A percentile compares a stretch with the other conserved stretches of the same genome.
Conservation (phyloP, 2,329 filamentous ascomycete species). For the Aquanectria penicillioides region DNA sequence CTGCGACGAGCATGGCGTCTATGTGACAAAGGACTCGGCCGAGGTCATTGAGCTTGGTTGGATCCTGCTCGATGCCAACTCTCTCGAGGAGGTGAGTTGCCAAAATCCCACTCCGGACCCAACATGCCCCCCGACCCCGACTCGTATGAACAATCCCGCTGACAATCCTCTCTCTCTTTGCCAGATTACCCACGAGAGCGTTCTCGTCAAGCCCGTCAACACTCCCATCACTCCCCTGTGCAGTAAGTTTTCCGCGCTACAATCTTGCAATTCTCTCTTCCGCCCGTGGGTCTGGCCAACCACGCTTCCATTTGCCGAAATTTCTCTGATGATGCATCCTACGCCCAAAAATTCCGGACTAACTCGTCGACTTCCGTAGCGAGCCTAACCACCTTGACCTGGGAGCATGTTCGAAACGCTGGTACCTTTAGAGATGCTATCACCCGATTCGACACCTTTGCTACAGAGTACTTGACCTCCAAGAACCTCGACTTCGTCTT, state of each 20-base stretch:
- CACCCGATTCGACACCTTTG: conserved; percentile 93
- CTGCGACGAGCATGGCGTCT: conserved; percentile 98
- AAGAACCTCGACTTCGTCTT: conserved; percentile 98
- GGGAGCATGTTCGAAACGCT: conserved; percentile 98
- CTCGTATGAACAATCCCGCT: conserved; percentile 18
- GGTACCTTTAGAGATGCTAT: conserved; percentile 97
- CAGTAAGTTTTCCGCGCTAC: conserved; percentile 74
- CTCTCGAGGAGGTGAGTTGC: conserved; percentile 84
- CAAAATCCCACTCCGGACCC: conserved; percentile 17
- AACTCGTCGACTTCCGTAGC: conserved; percentile 62
- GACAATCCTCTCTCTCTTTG: conserved; percentile 24
- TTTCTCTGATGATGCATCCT: conserved; percentile 6
- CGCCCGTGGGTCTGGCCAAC: conserved; percentile 31
- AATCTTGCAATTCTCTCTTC: conserved; percentile 31
- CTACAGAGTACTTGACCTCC: conserved; percentile 87
- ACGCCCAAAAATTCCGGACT: conserved; percentile 24
- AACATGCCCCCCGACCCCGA: conserved; percentile 8
- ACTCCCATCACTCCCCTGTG: conserved; percentile 98
- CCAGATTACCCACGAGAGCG: conserved; percentile 92
- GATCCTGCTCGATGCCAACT: conserved; percentile 94
- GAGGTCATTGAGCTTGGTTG: conserved; percentile 99
- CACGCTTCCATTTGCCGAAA: conserved; percentile 22
- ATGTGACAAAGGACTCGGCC: conserved; percentile 98
- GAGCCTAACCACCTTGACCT: conserved; percentile 95
- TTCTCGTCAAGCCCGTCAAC: conserved; percentile 98